These are phyloP conservation scores for Candida buenavistaensis DNA, from an alignment of 1,139 yeast species.

Conservation along the genomic window DNA sequence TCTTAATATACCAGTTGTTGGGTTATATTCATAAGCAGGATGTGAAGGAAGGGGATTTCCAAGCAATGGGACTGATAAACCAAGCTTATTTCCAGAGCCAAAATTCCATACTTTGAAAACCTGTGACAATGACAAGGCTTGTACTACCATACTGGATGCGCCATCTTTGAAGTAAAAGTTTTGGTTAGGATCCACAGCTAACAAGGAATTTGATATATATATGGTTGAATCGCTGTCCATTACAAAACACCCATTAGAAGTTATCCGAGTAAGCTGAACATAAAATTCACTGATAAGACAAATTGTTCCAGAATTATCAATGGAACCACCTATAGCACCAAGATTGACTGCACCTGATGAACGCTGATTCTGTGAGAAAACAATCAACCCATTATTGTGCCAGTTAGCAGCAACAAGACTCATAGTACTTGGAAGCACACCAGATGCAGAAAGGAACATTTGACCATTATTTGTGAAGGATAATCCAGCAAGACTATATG, in stretches of 20 bases:
- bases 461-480: conserved; percentile 25
- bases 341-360: conserved; percentile 10
- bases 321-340: conserved; percentile 20
- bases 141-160: conserved; percentile 22
- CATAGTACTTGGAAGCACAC: conserved; percentile 18
- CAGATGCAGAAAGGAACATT: conserved; percentile 25
- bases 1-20: conserved; percentile 21
- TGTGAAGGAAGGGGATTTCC: conserved; percentile 12
- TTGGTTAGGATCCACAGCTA: conserved; percentile 20
- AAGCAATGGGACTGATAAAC: conserved; percentile 20
- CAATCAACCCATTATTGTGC: conserved; percentile 26
- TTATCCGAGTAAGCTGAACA: no score
- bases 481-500: conserved; percentile 18
- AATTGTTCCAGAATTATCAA: conserved; percentile 26
- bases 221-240: conserved; percentile 23
- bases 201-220: conserved; percentile 20
- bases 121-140: conserved; percentile 18
- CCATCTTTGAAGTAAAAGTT: conserved; percentile 22
- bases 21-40: conserved; percentile 15
- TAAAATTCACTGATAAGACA: conserved; percentile 24
- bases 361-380: conserved; percentile 20
- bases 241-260: conserved; percentile 34
- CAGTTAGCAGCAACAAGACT: conserved; percentile 18
- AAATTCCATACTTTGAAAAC: conserved; percentile 31
- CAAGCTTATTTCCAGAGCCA: conserved; percentile 31